Base-by-base conservation (phyloP, 106 monocot species). In the Acorus gramineus region DNA sequence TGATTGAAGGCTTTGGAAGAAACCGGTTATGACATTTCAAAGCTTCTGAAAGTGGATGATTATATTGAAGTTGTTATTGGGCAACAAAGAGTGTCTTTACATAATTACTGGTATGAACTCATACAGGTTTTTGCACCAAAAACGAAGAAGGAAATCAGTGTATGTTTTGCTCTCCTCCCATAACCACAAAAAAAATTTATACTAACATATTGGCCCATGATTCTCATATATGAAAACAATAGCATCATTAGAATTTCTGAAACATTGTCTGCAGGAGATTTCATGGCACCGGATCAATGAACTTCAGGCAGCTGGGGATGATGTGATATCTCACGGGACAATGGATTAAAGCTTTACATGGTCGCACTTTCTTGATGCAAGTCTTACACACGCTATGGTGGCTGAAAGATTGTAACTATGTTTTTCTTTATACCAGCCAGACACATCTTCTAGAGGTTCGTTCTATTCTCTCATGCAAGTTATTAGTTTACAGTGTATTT, bases 91-190 rank as follows among this genome's bases (percentile, higher is more conserved):
- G 87, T 96, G 96, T 14, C 85, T 96, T 12, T 96, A 83, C 68
- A 87, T 96, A 65, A 80, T 96, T 72, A 60, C 82, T 51, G 86
- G 81, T 46, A 79, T 96, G 47, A 85, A 85, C 52, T 82, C 80
- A 67, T 80, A 91, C 69, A 85, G 87, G 59, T 63, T 6, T 96
- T 96, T 79, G 87, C 90, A 46, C 96, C 96, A 65, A 80, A 71
- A 66, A 96, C 96, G 5, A 96, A 96, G 71, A 96, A 96, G 80
- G 96, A 96, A 77, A 96, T 96, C 51, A 96, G 96, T 75, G 96
- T 96, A 87, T 62, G 84, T 53, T 8, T 11, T 69, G 46, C 49
- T 1, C 4, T 66, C 13, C 8, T 75, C 42, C 46, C 4, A 50
- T 44, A 5, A n/a, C n/a, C n/a, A n/a, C n/a, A n/a, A n/a, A n/a